Conservation (phyloP, 2,329 filamentous ascomycete genomes). For the Raffaelea deltoideospora region DNA sequence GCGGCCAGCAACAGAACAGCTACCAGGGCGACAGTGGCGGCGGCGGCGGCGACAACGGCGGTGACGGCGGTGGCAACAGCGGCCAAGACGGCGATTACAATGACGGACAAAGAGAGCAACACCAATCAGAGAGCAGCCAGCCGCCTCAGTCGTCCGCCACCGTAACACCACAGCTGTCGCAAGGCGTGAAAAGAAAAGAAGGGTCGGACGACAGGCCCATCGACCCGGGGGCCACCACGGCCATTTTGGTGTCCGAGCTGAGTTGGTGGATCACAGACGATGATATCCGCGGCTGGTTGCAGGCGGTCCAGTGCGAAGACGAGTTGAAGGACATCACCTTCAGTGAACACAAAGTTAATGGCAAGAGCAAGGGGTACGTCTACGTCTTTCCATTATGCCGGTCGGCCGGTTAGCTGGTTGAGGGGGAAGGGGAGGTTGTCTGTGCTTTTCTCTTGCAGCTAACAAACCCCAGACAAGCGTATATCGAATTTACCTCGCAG, state of each 20-base stretch:
- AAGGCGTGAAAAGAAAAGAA: slow-evolving; percentile 47
- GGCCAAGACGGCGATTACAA: slow-evolving; percentile 13
- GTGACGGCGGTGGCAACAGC: slow-evolving; percentile 22
- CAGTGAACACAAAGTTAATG: slow-evolving; percentile 97
- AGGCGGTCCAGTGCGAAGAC: slow-evolving; percentile 63
- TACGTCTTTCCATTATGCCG: not conserved
- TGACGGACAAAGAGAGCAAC: slow-evolving; percentile 10
- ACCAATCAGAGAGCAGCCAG: slow-evolving; percentile 5
- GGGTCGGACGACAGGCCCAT: slow-evolving; percentile 42
- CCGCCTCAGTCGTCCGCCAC: slow-evolving; percentile 9
- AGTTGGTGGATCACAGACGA: slow-evolving; percentile 98
- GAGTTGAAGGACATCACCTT: slow-evolving; percentile 90
- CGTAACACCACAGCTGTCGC: slow-evolving; percentile 22
- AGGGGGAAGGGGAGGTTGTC: too few relatives aligned
- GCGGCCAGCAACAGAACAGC: slow-evolving; percentile 4
- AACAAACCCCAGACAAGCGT: slow-evolving; percentile 48
- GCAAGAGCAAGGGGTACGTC: slow-evolving; percentile 89
- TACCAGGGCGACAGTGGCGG: slow-evolving; percentile 20
- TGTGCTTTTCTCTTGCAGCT: not conserved
- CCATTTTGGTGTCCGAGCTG: slow-evolving; percentile 75
- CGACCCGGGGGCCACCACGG: slow-evolving; percentile 47
- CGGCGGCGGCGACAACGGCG: slow-evolving; percentile 22
- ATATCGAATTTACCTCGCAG: slow-evolving; percentile 68
- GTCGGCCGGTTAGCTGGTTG: too few relatives aligned
- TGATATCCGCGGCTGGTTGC: slow-evolving; percentile 77